Percentiles rank a stretch among this genome's conserved stretches.
phyloP scores from a whole-genome alignment of 805 yeast species.

The Sungouiella blattae region DNA sequence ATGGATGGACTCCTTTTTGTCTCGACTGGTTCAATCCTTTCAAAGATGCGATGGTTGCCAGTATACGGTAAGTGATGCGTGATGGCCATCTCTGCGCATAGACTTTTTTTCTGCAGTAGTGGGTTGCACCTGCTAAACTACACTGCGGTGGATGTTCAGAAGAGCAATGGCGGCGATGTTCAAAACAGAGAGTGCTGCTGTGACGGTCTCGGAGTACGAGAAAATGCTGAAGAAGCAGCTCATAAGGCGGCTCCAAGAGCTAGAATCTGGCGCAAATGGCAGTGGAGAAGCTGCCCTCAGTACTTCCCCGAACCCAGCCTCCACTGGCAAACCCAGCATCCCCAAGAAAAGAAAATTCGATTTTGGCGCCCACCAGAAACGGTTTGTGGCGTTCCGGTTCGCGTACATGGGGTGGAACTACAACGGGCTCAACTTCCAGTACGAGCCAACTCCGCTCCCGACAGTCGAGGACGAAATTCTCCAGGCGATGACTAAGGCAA shows the following conservation, averaged over 20 bases:
- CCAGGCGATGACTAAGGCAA: conserved; percentile 65
- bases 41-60: no score
- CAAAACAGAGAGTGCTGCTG: conserved; percentile 17
- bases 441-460: conserved; percentile 70
- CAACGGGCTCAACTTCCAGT: conserved; percentile 83
- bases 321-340: no score
- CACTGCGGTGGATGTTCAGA: conserved; percentile 20
- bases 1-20: no score
- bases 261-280: conserved; percentile 41
- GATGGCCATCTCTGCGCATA: no score
- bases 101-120: conserved; percentile 3
- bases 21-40: no score
- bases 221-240: conserved; percentile 67
- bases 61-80: not conserved
- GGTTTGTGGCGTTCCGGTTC: conserved; percentile 77
- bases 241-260: conserved; percentile 49
- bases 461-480: conserved; percentile 81
- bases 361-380: conserved; percentile 54
- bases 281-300: not conserved
- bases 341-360: conserved; percentile 46
- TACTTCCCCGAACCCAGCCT: not conserved
- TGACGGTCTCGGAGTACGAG: conserved; percentile 43
- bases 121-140: conserved; percentile 2
- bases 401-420: conserved; percentile 94
- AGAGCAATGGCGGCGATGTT: conserved; percentile 20